phyloP scores from a whole-genome alignment of 345 rosid genomes.

The Isatis tinctoria region DNA sequence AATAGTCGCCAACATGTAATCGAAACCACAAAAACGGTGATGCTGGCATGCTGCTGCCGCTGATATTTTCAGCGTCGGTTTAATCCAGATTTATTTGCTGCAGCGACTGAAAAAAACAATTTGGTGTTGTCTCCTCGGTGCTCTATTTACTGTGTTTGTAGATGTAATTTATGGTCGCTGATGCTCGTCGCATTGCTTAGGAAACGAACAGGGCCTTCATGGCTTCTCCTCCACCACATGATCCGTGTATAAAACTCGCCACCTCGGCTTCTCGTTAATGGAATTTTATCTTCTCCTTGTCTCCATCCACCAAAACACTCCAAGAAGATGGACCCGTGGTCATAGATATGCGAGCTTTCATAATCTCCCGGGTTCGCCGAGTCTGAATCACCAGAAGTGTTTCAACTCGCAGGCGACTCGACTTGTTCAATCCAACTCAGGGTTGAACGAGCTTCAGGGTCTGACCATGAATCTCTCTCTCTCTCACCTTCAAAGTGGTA shows the following conservation, averaged over 20 bases:
- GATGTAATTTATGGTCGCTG: no score
- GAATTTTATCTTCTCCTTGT: background rate
- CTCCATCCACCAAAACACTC: background rate
- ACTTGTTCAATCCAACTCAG: conserved; percentile 50
- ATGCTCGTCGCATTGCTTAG: no score
- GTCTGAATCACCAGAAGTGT: conserved; percentile 31
- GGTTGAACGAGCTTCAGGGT: conserved; percentile 39
- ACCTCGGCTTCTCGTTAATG: background rate
- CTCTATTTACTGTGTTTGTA: no score
- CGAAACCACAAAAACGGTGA: no score
- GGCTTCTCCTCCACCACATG: conserved; percentile 39
- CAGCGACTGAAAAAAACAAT: no score
- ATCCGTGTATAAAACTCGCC: conserved; percentile 37
- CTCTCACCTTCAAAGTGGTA: conserved; percentile 42
- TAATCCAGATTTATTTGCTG: no score
- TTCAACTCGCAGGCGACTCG: conserved; percentile 43
- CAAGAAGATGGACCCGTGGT: conserved; percentile 63
- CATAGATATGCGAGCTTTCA: conserved; percentile 67
- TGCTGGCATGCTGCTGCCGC: no score
- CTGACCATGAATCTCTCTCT: conserved; percentile 31
- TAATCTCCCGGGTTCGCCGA: conserved; percentile 30
- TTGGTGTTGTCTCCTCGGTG: no score
- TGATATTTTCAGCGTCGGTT: no score
- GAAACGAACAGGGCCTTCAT: no score
- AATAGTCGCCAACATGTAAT: no score